Evolutionary conservation across 495 filamentous ascomycete genomes (phyloP).

Genomic region (Penicillium atrosanguineum): DNA sequence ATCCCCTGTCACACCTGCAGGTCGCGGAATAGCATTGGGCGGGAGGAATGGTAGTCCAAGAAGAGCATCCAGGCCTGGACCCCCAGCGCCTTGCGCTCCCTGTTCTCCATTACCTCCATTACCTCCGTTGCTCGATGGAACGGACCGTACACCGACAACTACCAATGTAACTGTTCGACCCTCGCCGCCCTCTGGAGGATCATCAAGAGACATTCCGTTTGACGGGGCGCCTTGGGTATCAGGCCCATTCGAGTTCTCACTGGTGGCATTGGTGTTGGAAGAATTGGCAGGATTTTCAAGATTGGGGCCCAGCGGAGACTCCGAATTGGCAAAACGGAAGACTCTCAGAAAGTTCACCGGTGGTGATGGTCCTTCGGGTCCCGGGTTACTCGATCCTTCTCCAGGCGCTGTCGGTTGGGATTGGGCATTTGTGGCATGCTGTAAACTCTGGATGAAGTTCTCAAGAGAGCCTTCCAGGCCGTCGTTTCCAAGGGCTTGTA

Average conservation of each 20-base stretch:
- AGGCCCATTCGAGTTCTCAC: slow-evolving; percentile 16
- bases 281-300: slow-evolving; percentile 1
- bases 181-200: slow-evolving; percentile 48
- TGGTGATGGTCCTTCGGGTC: slow-evolving; percentile 35
- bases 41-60: slow-evolving; percentile 59
- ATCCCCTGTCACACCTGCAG: slow-evolving; percentile 31
- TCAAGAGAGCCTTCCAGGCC: slow-evolving; percentile 56
- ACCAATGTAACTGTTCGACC: slow-evolving; percentile 66
- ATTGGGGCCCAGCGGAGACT: slow-evolving; percentile 21
- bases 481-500: slow-evolving; percentile 57
- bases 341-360: slow-evolving; percentile 60
- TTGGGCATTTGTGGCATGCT: slow-evolving; percentile 49
- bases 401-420: slow-evolving; percentile 35
- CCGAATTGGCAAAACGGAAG: slow-evolving; percentile 58
- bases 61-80: slow-evolving; percentile 45
- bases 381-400: slow-evolving; percentile 26
- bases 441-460: slow-evolving; percentile 55
- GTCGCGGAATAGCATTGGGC: slow-evolving; percentile 49
- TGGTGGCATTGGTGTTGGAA: slow-evolving; percentile 1
- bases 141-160: slow-evolving; percentile 70
- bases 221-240: slow-evolving; percentile 13
- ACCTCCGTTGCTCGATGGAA: slow-evolving; percentile 51
- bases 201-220: slow-evolving; percentile 41
- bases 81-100: slow-evolving; percentile 38
- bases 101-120: slow-evolving; percentile 41